A percentile compares a stretch with the other conserved stretches of the same genome.
Evolutionary conservation across 169 alveolate species (phyloP).

Genomic region (Eimeria zaria): DNA sequence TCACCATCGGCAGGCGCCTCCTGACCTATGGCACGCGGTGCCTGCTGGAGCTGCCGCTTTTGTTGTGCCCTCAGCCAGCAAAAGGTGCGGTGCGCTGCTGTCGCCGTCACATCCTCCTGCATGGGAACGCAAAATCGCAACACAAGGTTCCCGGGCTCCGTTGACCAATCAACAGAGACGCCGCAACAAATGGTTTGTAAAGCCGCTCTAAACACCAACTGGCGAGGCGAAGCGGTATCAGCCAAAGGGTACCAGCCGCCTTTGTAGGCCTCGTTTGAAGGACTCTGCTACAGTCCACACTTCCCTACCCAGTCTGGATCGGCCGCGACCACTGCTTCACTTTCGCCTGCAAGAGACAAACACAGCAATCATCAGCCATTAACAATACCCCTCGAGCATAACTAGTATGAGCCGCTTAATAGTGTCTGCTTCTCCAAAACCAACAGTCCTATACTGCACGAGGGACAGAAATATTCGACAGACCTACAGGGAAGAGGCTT

Average conservation of each 20-base stretch:
- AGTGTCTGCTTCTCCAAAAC: background rate
- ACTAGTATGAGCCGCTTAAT: background rate
- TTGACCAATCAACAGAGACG: background rate
- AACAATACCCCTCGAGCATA: background rate
- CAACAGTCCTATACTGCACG: background rate
- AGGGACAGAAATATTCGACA: conserved; percentile 2
- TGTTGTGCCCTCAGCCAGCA: conserved; percentile 56
- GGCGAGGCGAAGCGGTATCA: background rate
- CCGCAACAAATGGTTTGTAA: background rate
- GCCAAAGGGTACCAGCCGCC: background rate
- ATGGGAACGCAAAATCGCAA: background rate
- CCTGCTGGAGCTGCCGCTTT: conserved; percentile 72
- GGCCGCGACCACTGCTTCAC: conserved; percentile 38
- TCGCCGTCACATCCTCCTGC: conserved; percentile 68
- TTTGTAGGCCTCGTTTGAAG: background rate
- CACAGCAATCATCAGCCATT: background rate
- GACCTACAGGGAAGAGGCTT: conserved; percentile 50
- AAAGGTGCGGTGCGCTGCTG: conserved; percentile 72
- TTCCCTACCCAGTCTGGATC: conserved; percentile 52
- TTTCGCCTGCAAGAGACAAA: conserved; percentile 23
- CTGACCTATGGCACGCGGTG: conserved; percentile 39
- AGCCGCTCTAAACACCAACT: background rate
- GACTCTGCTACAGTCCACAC: background rate
- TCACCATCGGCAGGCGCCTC: conserved; percentile 46
- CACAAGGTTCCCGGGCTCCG: background rate